Percentiles rank a stretch among this genome's conserved stretches.
These are phyloP conservation scores for Phytophthora foliorum DNA, from an alignment of 352 stramenopile species.

Conservation along the genomic window DNA sequence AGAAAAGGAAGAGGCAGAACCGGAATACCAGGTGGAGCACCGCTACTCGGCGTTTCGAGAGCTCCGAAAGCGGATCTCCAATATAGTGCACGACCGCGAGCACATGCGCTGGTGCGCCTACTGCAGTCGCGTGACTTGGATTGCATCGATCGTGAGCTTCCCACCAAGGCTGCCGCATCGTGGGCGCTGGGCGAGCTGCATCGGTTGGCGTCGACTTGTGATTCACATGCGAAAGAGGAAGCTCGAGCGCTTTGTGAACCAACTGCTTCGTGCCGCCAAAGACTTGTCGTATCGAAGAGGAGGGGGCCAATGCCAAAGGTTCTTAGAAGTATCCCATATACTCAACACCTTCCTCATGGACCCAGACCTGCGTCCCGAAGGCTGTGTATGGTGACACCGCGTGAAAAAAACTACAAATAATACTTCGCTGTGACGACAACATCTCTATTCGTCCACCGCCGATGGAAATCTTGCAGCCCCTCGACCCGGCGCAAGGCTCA, in stretches of 20 bases:
- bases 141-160: conserved; percentile 49
- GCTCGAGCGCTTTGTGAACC: conserved; percentile 57
- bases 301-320: conserved; percentile 55
- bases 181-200: conserved; percentile 20
- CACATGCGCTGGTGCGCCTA: conserved; percentile 66
- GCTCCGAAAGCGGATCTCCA: conserved; percentile 47
- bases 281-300: conserved; percentile 57
- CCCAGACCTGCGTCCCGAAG: conserved; percentile 32
- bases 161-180: conserved; percentile 49
- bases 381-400: conserved; percentile 21
- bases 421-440: too few relatives aligned
- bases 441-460: too few relatives aligned
- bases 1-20: conserved; percentile 30
- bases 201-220: conserved; percentile 29
- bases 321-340: conserved; percentile 59
- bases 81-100: conserved; percentile 38
- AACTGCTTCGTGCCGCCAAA: conserved; percentile 50
- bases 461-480: too few relatives aligned
- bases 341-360: conserved; percentile 71
- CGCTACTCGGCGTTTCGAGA: conserved; percentile 70
- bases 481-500: too few relatives aligned
- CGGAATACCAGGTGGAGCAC: conserved; percentile 60
- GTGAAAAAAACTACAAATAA: too few relatives aligned
- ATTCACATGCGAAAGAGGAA: conserved; percentile 38
- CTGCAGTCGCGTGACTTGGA: conserved; percentile 56